Conservation (phyloP, 306 rosid genomes). For the Sophora flavescens region DNA sequence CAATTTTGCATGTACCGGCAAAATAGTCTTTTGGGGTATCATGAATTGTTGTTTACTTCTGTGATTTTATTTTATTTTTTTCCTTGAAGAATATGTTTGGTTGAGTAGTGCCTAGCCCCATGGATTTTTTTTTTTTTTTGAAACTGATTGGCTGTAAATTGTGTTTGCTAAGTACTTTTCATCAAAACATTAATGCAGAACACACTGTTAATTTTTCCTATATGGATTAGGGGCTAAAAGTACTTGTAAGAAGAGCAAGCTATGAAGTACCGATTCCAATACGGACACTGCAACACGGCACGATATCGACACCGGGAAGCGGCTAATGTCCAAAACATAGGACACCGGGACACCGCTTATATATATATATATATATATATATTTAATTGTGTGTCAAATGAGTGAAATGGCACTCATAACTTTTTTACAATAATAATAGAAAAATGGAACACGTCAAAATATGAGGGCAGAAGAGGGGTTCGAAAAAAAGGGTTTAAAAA, state of each 20-base stretch:
- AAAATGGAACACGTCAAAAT: too few relatives aligned
- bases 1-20: background rate
- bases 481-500: too few relatives aligned
- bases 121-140: background rate
- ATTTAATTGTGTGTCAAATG: too few relatives aligned
- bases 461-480: too few relatives aligned
- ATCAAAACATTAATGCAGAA: background rate
- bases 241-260: background rate
- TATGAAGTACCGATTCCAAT: too few relatives aligned
- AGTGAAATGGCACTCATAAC: too few relatives aligned
- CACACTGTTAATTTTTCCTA: background rate
- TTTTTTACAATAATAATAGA: too few relatives aligned
- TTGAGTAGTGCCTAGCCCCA: background rate
- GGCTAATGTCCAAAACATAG: too few relatives aligned
- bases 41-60: conserved; percentile 8
- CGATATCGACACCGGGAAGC: too few relatives aligned
- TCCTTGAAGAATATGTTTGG: background rate
- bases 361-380: too few relatives aligned
- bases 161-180: background rate
- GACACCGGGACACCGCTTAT: too few relatives aligned
- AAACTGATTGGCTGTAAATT: conserved; percentile 11
- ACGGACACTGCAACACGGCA: too few relatives aligned
- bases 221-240: background rate
- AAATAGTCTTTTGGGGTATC: background rate
- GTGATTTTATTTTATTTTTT: background rate